Evolutionary conservation across 129 eudicot species (phyloP).

Genomic region (Helianthus tuberosus): DNA sequence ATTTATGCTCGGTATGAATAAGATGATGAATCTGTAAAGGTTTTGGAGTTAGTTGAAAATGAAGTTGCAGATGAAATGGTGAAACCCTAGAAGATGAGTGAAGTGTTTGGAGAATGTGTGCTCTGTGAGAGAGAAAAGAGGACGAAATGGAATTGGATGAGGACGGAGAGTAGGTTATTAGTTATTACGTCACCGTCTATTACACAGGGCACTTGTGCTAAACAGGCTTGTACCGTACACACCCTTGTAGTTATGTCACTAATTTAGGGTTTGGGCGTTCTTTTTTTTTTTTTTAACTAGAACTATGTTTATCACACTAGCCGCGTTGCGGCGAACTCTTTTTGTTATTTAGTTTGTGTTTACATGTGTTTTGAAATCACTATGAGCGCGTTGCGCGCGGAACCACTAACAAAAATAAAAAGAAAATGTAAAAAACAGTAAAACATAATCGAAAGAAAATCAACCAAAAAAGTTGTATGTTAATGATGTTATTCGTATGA

Average conservation of each 20-base stretch:
- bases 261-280: constrained; percentile 41
- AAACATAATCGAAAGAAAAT: no score
- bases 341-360: no score
- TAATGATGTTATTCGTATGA: no score
- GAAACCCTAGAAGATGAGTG: constrained; percentile 35
- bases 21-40: constrained; percentile 34
- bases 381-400: no score
- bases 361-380: no score
- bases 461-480: no score
- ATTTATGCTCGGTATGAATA: constrained; percentile 26
- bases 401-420: no score
- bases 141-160: constrained; percentile 49
- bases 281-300: no score
- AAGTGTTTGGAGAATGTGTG: constrained; percentile 16
- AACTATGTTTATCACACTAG: no score
- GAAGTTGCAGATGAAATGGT: constrained; percentile 11
- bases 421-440: no score
- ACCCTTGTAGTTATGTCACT: constrained; percentile 18
- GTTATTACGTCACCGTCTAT: constrained; percentile 45
- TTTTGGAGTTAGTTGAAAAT: constrained; percentile 14
- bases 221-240: constrained; percentile 22
- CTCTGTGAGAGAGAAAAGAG: constrained; percentile 26
- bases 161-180: constrained; percentile 38
- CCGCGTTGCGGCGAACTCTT: no score
- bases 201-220: constrained; percentile 45